A percentile compares a stretch with the other conserved stretches of the same genome.
Conservation (phyloP, 2,329 filamentous ascomycete species). For the Ambrosiella xylebori region DNA sequence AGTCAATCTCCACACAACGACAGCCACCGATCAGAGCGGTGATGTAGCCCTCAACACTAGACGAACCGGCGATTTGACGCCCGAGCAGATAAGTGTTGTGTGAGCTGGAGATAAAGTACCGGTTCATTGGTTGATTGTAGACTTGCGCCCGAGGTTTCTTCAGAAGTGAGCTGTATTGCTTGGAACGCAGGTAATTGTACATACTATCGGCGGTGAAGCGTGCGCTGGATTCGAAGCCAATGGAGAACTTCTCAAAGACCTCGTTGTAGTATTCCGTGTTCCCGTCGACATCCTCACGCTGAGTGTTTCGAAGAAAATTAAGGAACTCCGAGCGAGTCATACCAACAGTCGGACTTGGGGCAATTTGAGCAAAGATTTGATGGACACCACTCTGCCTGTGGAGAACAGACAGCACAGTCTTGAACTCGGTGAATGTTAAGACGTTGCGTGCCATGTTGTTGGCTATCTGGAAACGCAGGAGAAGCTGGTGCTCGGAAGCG, state of each 20-base stretch:
- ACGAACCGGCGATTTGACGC: slow-evolving; percentile 73
- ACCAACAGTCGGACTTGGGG: slow-evolving; percentile 36
- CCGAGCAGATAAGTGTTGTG: slow-evolving; percentile 96
- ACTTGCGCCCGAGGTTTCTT: slow-evolving; percentile 41
- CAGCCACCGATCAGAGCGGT: slow-evolving; percentile 74
- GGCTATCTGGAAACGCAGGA: slow-evolving; percentile 55
- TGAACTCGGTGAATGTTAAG: slow-evolving; percentile 66
- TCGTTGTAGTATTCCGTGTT: slow-evolving; percentile 44
- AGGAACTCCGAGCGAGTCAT: slow-evolving; percentile 61
- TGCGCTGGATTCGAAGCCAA: neutral
- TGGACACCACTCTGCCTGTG: neutral
- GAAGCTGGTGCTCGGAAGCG: slow-evolving; percentile 57
- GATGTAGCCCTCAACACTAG: slow-evolving; percentile 91
- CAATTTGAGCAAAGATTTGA: slow-evolving; percentile 36
- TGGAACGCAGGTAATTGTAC: slow-evolving; percentile 58
- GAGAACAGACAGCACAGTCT: slow-evolving; percentile 64
- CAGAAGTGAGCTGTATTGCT: slow-evolving; percentile 49
- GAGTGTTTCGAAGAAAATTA: slow-evolving; percentile 52
- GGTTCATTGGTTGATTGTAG: slow-evolving; percentile 74
- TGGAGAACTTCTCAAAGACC: slow-evolving; percentile 51
- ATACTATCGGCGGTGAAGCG: slow-evolving; percentile 65
- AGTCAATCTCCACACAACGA: slow-evolving; percentile 92
- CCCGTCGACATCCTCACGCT: slow-evolving; percentile 57
- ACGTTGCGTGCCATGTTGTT: slow-evolving; percentile 45
- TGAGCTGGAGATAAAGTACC: slow-evolving; percentile 96